Evolutionary conservation across 345 rosid species (phyloP).

Genomic region (Sonneratia caseolaris): DNA sequence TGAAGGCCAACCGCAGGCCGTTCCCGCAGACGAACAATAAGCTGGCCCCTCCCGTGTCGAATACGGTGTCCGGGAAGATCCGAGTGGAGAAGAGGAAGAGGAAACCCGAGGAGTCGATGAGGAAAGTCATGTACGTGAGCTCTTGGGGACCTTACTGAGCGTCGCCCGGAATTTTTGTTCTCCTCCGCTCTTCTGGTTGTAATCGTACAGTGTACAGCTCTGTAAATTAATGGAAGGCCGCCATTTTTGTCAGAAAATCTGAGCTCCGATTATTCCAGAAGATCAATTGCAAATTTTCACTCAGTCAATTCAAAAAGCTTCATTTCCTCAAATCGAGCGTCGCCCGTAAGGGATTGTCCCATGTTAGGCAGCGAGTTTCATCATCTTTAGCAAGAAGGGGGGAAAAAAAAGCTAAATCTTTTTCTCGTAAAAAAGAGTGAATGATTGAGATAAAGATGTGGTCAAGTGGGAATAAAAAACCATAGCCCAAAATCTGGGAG

Average conservation of each 20-base stretch:
- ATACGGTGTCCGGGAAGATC: not conserved
- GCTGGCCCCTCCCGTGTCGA: not conserved
- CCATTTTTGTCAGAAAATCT: too few species aligned
- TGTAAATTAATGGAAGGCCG: not conserved
- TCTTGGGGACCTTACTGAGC: conserved; percentile 1
- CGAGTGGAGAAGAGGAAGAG: not conserved
- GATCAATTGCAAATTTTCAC: too few species aligned
- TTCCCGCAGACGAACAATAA: not conserved
- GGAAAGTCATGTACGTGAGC: not conserved
- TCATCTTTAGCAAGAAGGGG: too few species aligned
- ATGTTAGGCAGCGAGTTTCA: too few species aligned
- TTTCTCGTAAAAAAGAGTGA: too few species aligned
- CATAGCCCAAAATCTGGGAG: conserved; percentile 11
- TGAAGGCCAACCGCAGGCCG: not conserved
- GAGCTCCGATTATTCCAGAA: too few species aligned
- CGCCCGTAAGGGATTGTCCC: too few species aligned
- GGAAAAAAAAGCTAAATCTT: too few species aligned
- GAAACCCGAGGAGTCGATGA: not conserved
- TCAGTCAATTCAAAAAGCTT: too few species aligned
- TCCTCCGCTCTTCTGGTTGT: not conserved
- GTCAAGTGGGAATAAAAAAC: conserved; percentile 1
- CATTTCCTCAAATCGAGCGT: too few species aligned
- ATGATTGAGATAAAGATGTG: not conserved
- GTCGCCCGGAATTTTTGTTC: too few species aligned
- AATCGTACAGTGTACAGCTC: not conserved